These are phyloP conservation scores for Crepidotus variabilis DNA, from an alignment of 768 basidiomycete genomes.

Conservation along the genomic window DNA sequence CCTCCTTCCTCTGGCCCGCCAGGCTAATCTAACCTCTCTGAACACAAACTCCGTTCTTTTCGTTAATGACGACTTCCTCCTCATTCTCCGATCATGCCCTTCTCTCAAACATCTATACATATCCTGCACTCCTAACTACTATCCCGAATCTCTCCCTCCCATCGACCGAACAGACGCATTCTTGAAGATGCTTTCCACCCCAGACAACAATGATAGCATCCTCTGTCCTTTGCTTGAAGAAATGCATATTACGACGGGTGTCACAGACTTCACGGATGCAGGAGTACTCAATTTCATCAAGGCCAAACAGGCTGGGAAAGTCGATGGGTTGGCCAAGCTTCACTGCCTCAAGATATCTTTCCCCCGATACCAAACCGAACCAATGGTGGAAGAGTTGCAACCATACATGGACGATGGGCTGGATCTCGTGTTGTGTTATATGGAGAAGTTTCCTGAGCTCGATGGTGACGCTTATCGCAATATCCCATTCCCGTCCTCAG, in stretches of 20 bases:
- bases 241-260: background rate
- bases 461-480: background rate
- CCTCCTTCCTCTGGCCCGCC: background rate
- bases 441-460: background rate
- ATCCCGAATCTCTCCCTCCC: background rate
- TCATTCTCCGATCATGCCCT: background rate
- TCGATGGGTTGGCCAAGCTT: background rate
- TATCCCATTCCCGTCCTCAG: background rate
- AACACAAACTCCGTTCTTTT: background rate
- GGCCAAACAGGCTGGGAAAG: background rate
- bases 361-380: background rate
- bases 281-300: background rate
- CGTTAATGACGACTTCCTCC: background rate
- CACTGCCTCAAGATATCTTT: background rate
- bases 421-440: background rate
- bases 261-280: background rate
- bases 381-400: background rate
- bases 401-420: background rate
- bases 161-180: background rate
- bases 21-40: background rate
- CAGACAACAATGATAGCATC: background rate
- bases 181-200: background rate
- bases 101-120: background rate
- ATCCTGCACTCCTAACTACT: background rate
- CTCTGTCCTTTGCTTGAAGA: background rate